Conservation (phyloP, 1,139 yeast genomes). For the Hansenula sp. region DNA sequence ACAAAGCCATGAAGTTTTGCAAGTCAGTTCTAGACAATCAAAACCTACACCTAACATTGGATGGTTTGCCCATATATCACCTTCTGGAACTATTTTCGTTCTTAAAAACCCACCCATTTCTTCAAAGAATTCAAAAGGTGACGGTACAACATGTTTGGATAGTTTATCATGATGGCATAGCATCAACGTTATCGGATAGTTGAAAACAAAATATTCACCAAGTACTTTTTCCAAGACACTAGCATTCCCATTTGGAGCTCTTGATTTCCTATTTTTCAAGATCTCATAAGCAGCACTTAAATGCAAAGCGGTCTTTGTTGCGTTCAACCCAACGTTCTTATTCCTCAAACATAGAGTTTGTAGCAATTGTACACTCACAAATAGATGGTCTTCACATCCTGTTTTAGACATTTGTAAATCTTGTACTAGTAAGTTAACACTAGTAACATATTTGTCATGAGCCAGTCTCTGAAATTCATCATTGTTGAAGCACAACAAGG, state of each 20-base stretch:
- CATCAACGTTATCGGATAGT: conserved; percentile 26
- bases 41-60: conserved; percentile 23
- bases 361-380: conserved; percentile 24
- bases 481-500: conserved; percentile 21
- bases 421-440: conserved; percentile 16
- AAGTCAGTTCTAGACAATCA: conserved; percentile 23
- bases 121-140: conserved; percentile 26
- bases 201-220: conserved; percentile 28
- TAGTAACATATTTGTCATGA: conserved; percentile 22
- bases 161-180: conserved; percentile 26
- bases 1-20: conserved; percentile 25
- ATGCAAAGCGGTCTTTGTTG: conserved; percentile 27
- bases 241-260: not conserved
- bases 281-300: conserved; percentile 24
- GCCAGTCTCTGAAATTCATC: conserved; percentile 19
- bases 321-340: conserved; percentile 23
- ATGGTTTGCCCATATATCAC: conserved; percentile 19
- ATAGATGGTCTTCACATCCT: conserved; percentile 25
- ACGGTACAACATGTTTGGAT: conserved; percentile 19
- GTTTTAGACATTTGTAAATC: conserved; percentile 16
- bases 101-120: conserved; percentile 14
- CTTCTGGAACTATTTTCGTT: not conserved
- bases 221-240: conserved; percentile 25
- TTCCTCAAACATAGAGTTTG: conserved; percentile 28
- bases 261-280: conserved; percentile 17